A percentile compares a stretch with the other conserved stretches of the same genome.
Evolutionary conservation across 176 grass and related monocot species (phyloP).

Genomic region (Panicum miliaceum): DNA sequence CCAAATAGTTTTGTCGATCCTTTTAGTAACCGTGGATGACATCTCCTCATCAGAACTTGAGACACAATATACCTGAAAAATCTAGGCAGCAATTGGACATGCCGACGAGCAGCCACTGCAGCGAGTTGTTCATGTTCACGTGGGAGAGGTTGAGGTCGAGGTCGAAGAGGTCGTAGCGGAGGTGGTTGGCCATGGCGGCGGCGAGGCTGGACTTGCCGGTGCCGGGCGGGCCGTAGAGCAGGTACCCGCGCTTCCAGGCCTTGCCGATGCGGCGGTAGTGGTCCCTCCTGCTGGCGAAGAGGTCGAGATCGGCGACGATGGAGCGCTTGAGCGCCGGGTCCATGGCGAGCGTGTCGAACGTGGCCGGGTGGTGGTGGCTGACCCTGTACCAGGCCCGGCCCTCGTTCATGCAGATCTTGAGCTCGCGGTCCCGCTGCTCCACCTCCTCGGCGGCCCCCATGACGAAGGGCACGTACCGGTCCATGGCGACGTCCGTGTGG

Average conservation of each 20-base stretch:
- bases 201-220: constrained; percentile 75
- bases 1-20: too few relatives aligned
- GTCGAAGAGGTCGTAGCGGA: constrained; percentile 62
- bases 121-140: constrained; percentile 46
- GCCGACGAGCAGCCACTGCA: constrained; percentile 54
- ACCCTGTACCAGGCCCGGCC: background rate
- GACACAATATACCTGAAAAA: too few relatives aligned
- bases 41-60: too few relatives aligned
- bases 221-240: constrained; percentile 66
- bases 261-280: constrained; percentile 68
- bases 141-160: constrained; percentile 62
- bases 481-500: constrained; percentile 25
- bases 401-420: constrained; percentile 44
- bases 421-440: constrained; percentile 9
- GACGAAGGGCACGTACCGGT: constrained; percentile 42
- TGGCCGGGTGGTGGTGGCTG: constrained; percentile 47
- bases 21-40: too few relatives aligned
- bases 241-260: constrained; percentile 74
- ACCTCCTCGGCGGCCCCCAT: background rate
- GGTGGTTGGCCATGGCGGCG: constrained; percentile 64
- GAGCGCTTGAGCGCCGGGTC: constrained; percentile 31
- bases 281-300: constrained; percentile 24
- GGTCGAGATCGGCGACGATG: background rate
- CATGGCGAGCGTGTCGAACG: constrained; percentile 56
- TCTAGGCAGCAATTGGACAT: too few relatives aligned